phyloP scores from a whole-genome alignment of 2,329 filamentous ascomycete species.

The Penicillium digitatum region DNA sequence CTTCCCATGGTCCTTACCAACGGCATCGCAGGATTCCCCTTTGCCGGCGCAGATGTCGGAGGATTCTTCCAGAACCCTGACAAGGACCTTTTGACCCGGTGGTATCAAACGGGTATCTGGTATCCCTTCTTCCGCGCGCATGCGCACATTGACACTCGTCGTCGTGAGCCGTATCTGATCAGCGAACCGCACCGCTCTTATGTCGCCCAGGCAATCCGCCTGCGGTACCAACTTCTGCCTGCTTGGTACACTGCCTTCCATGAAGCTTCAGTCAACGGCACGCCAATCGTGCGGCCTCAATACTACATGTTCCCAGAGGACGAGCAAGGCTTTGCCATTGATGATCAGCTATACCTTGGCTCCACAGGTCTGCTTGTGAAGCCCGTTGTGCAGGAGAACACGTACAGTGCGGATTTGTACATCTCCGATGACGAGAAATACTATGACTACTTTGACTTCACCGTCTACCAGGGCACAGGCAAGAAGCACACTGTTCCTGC shows the following conservation, averaged over 20 bases:
- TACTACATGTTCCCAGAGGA: slow-evolving; percentile 87
- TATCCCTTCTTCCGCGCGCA: slow-evolving; percentile 98
- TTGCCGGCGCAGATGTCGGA: slow-evolving; percentile 90
- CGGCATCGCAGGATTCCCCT: slow-evolving; percentile 88
- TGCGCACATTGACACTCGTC: slow-evolving; percentile 91
- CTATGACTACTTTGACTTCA: slow-evolving; percentile 93
- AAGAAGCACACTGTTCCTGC: slow-evolving; percentile 67
- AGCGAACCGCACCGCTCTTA: slow-evolving; percentile 81
- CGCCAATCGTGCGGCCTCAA: slow-evolving; percentile 84
- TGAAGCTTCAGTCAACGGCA: slow-evolving; percentile 74
- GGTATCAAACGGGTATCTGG: slow-evolving; percentile 96
- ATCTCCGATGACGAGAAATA: slow-evolving; percentile 85
- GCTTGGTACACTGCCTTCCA: slow-evolving; percentile 98
- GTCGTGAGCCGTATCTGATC: slow-evolving; percentile 85
- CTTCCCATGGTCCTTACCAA: slow-evolving; percentile 92
- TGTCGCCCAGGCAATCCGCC: slow-evolving; percentile 78
- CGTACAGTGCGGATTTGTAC: slow-evolving; percentile 71
- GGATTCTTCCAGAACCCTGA: slow-evolving; percentile 97
- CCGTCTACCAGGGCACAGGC: slow-evolving; percentile 67
- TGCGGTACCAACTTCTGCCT: slow-evolving; percentile 85
- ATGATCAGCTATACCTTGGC: slow-evolving; percentile 91
- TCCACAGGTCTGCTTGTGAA: slow-evolving; percentile 87
- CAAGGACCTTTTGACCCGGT: slow-evolving; percentile 83
- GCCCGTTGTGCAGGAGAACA: slow-evolving; percentile 76
- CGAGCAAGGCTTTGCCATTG: slow-evolving; percentile 79